Conservation (phyloP, 2,329 filamentous ascomycete genomes). For the Fusarium succisae region DNA sequence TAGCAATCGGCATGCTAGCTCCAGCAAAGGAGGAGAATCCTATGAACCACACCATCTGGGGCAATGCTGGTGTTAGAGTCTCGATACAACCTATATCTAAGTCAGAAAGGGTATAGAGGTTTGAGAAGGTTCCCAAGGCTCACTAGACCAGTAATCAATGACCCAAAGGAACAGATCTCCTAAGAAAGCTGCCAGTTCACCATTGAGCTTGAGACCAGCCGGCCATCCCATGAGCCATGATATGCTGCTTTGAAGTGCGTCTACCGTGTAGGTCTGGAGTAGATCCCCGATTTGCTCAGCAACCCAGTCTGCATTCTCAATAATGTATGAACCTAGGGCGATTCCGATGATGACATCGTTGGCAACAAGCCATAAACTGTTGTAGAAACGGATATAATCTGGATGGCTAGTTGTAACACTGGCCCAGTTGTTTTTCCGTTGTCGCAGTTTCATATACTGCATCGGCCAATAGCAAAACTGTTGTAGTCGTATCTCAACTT, state of each 20-base stretch:
- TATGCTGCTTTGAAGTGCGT: conserved; percentile 88
- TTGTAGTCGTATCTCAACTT: conserved; percentile 94
- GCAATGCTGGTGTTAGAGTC: conserved; percentile 80
- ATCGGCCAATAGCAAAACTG: conserved; percentile 99
- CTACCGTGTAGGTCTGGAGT: conserved; percentile 84
- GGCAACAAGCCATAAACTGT: conserved; percentile 96
- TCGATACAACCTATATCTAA: conserved; percentile 74
- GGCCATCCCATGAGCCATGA: conserved; percentile 97
- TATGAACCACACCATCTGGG: conserved; percentile 88
- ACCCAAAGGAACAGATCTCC: conserved; percentile 98
- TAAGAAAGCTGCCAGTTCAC: conserved; percentile 90
- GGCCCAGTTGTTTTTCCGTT: conserved; percentile 90
- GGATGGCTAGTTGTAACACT: conserved; percentile 95
- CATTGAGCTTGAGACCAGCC: conserved; percentile 93
- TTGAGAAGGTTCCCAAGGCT: conserved; percentile 42
- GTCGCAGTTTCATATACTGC: conserved; percentile 91
- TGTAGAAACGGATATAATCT: conserved; percentile 99
- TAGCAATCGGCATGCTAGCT: conserved; percentile 94
- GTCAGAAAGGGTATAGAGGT: neutral
- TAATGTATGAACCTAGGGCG: conserved; percentile 93
- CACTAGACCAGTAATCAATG: conserved; percentile 96
- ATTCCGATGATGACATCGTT: conserved; percentile 99
- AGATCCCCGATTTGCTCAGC: conserved; percentile 80
- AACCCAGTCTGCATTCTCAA: conserved; percentile 90
- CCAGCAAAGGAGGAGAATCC: conserved; percentile 95